Evolutionary conservation across 805 yeast genomes (phyloP).

Genomic region (Cyberlindnera suaveolens): DNA sequence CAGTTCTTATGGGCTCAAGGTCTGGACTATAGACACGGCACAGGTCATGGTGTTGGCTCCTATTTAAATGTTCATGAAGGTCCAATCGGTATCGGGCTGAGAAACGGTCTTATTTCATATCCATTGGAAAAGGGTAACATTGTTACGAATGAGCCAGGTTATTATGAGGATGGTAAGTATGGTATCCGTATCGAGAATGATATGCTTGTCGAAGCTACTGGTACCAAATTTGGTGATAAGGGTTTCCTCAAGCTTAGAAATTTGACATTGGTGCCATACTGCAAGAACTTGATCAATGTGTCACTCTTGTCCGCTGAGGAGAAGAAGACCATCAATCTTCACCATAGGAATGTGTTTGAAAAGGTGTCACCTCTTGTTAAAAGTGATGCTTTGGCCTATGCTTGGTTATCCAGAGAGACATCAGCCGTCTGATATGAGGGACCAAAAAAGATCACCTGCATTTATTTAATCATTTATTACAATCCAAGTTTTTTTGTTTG

Average conservation of each 20-base stretch:
- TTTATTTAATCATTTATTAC: neutral
- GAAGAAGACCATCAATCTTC: slow-evolving; percentile 58
- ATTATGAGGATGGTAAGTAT: slow-evolving; percentile 79
- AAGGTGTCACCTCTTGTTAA: slow-evolving; percentile 45
- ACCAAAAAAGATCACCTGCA: too few species aligned
- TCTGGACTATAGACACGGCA: slow-evolving; percentile 85
- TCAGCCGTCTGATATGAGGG: slow-evolving; percentile 2
- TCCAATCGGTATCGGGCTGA: slow-evolving; percentile 74
- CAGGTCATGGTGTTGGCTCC: slow-evolving; percentile 97
- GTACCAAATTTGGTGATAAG: slow-evolving; percentile 45
- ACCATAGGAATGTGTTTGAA: slow-evolving; percentile 53
- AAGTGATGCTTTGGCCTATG: slow-evolving; percentile 51
- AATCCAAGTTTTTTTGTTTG: too few species aligned
- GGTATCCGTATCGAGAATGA: slow-evolving; percentile 91
- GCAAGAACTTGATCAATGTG: slow-evolving; percentile 64
- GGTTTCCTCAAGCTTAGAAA: slow-evolving; percentile 71
- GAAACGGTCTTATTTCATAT: slow-evolving; percentile 39
- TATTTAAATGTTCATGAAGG: slow-evolving; percentile 92
- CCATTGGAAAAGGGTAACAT: slow-evolving; percentile 65
- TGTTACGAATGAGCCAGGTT: slow-evolving; percentile 92
- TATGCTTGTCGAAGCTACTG: slow-evolving; percentile 44
- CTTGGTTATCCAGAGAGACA: slow-evolving; percentile 67
- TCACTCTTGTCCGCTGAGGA: slow-evolving; percentile 54
- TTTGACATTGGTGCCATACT: slow-evolving; percentile 80
- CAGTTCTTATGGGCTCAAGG: slow-evolving; percentile 80